Evolutionary conservation across 169 alveolate species (phyloP).

Genomic region (Plasmodium knowlesi): DNA sequence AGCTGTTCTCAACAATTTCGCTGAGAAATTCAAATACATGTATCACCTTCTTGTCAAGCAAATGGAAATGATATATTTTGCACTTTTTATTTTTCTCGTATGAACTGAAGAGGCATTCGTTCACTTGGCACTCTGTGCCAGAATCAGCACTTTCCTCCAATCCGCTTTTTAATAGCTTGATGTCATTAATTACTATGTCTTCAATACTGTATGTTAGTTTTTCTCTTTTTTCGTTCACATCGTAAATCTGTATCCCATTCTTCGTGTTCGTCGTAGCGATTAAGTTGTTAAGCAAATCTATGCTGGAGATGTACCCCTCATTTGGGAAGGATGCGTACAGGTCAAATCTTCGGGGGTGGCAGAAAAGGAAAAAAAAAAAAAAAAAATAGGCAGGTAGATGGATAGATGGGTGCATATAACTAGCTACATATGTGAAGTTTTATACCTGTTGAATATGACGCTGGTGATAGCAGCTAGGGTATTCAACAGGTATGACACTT

Average conservation of each 20-base stretch:
- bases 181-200: constrained; percentile 55
- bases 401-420: background rate
- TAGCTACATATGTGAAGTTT: background rate
- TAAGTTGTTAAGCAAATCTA: constrained; percentile 41
- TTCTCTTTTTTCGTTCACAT: constrained; percentile 44
- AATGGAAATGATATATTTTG: constrained; percentile 49
- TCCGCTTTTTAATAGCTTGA: constrained; percentile 18
- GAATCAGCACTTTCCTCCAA: background rate
- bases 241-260: constrained; percentile 44
- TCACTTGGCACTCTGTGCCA: background rate
- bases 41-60: constrained; percentile 34
- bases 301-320: constrained; percentile 65
- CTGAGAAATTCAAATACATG: constrained; percentile 29
- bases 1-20: constrained; percentile 50
- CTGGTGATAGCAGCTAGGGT: too few relatives aligned
- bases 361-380: background rate
- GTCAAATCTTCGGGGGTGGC: constrained; percentile 5
- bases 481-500: too few relatives aligned
- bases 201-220: constrained; percentile 30
- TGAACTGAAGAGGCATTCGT: constrained; percentile 49
- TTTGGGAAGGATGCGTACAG: constrained; percentile 34
- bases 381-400: background rate
- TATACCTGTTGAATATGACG: too few relatives aligned
- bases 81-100: constrained; percentile 37
- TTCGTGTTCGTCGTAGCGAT: constrained; percentile 46